Conservation (phyloP, 2,329 filamentous ascomycete species). For the Zasmidium cellare region DNA sequence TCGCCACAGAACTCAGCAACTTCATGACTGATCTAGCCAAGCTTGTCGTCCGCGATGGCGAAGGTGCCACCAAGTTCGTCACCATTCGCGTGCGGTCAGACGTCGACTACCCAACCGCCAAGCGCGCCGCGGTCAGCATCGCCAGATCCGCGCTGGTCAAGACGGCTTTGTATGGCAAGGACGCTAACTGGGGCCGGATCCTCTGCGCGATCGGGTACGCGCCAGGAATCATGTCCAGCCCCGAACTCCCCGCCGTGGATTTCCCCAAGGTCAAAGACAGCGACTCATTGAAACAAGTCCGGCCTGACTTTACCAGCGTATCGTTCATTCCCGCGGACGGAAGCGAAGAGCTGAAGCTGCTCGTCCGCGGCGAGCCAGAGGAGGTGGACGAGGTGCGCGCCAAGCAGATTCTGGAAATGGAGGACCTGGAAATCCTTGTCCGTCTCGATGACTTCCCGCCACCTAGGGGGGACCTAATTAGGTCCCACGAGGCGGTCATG, state of each 20-base stretch:
- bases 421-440: conserved; percentile 78
- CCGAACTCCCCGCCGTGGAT: conserved; percentile 20
- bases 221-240: conserved; percentile 52
- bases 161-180: conserved; percentile 93
- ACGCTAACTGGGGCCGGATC: conserved; percentile 98
- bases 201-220: conserved; percentile 90
- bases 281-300: conserved; percentile 52
- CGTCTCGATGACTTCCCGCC: conserved; percentile 53
- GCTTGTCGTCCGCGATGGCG: conserved; percentile 91
- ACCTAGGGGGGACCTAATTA: neutral
- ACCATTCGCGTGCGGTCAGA: conserved; percentile 70
- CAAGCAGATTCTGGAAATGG: conserved; percentile 72
- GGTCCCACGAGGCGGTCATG: conserved; percentile 61
- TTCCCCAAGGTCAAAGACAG: neutral
- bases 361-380: conserved; percentile 80
- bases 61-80: conserved; percentile 97
- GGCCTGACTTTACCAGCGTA: conserved; percentile 71
- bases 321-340: conserved; percentile 78
- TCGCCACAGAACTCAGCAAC: conserved; percentile 68
- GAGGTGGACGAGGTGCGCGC: conserved; percentile 74
- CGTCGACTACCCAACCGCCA: conserved; percentile 51
- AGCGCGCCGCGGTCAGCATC: conserved; percentile 81
- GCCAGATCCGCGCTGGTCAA: conserved; percentile 92
- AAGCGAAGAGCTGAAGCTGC: conserved; percentile 71
- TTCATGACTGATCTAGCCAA: conserved; percentile 86